These are phyloP conservation scores for Verticillium zaregamsianum DNA, from an alignment of 2,329 filamentous ascomycete genomes.

Conservation along the genomic window DNA sequence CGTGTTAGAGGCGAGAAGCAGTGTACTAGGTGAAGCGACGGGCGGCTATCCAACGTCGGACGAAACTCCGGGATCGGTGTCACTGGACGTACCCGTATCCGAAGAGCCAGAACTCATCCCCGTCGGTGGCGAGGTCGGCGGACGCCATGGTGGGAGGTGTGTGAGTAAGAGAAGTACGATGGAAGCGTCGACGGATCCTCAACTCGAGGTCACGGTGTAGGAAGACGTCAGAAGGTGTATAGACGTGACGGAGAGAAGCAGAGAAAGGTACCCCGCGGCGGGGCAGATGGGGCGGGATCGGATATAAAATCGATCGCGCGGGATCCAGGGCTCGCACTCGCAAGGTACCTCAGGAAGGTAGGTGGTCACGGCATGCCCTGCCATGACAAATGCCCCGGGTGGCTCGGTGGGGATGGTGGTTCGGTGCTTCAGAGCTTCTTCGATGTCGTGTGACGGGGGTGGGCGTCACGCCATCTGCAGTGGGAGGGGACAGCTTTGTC, in stretches of 20 bases:
- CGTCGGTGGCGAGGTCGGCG: conserved; percentile 20
- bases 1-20: not conserved
- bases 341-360: not conserved
- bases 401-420: not conserved
- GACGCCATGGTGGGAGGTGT: not conserved
- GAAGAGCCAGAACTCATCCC: conserved; percentile 86
- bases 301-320: not conserved
- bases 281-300: not conserved
- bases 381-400: not conserved
- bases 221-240: not conserved
- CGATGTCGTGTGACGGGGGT: not conserved
- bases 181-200: not conserved
- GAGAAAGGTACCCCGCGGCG: not conserved
- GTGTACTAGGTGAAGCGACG: no score
- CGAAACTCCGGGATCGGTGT: not conserved
- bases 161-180: not conserved
- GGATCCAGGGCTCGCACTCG: not conserved
- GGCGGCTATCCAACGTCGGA: not conserved
- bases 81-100: conserved; percentile 74
- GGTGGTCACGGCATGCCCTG: not conserved
- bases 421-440: not conserved
- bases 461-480: not conserved
- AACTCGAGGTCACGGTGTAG: not conserved
- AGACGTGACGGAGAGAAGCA: not conserved
- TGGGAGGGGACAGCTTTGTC: not conserved